These are phyloP conservation scores for Cardiosporidium cionae DNA, from an alignment of 169 alveolate genomes.

Conservation along the genomic window DNA sequence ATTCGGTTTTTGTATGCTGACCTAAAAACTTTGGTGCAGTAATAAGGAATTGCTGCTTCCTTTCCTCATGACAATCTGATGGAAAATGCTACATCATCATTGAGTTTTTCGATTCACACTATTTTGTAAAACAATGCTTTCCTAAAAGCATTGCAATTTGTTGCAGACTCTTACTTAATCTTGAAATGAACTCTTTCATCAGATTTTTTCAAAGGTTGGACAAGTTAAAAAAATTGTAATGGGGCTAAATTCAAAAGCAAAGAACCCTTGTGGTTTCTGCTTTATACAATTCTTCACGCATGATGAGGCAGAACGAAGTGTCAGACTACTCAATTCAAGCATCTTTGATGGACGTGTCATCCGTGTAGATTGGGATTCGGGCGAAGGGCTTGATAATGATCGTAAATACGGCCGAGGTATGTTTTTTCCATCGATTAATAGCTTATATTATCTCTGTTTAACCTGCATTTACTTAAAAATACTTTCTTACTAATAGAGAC, in stretches of 20 bases:
- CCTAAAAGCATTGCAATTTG: too few species aligned
- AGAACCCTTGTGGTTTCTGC: conserved; percentile 84
- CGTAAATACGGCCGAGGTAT: conserved; percentile 49
- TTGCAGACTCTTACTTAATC: too few species aligned
- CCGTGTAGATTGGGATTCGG: conserved; percentile 53
- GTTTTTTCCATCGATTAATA: neutral
- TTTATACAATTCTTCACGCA: conserved; percentile 73
- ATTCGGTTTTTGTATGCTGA: too few species aligned
- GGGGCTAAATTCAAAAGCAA: conserved; percentile 75
- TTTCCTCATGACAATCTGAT: too few species aligned
- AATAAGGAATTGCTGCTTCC: too few species aligned
- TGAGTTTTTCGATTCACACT: too few species aligned
- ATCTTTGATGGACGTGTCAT: conserved; percentile 49
- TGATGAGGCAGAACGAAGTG: conserved; percentile 60
- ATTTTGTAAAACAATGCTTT: too few species aligned
- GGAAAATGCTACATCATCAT: too few species aligned
- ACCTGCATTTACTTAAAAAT: neutral
- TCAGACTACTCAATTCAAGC: conserved; percentile 32
- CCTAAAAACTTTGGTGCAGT: too few species aligned
- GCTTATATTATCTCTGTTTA: neutral
- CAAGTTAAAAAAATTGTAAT: conserved; percentile 68
- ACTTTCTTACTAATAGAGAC: neutral
- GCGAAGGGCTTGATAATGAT: conserved; percentile 42
- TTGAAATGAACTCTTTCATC: too few species aligned
- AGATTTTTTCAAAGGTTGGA: conserved; percentile 69